Percentiles rank a stretch among this genome's conserved stretches.
Conservation (phyloP, 768 basidiomycete genomes). For the Pulveroboletus sp. region DNA sequence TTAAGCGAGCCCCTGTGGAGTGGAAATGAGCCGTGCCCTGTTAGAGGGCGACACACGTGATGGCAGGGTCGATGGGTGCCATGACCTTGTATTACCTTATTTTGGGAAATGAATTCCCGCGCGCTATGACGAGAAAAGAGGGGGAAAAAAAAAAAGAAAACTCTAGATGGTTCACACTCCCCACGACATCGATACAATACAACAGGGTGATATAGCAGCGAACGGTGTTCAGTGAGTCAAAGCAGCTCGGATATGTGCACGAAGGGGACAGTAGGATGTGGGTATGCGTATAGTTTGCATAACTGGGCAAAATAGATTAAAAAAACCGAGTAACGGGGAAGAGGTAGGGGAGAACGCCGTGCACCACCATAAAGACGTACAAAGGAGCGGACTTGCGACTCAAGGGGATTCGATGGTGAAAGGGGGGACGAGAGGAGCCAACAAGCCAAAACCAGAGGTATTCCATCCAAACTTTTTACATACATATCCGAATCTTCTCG, state of each 20-base stretch:
- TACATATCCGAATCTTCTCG: conserved; percentile 21
- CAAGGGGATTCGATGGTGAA: conserved; percentile 4
- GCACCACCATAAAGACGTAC: conserved; percentile 27
- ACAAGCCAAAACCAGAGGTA: conserved; percentile 19
- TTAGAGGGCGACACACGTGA: not conserved
- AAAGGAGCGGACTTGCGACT: conserved; percentile 14
- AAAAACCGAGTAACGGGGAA: conserved; percentile 1
- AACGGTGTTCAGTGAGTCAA: not conserved
- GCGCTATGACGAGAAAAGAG: too few relatives aligned
- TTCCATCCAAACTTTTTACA: conserved; percentile 28
- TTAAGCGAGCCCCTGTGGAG: not conserved
- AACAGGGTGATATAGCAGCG: conserved; percentile 18
- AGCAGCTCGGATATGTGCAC: conserved; percentile 12
- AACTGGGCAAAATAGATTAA: conserved; percentile 11
- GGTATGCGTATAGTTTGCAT: conserved; percentile 18
- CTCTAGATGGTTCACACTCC: not conserved
- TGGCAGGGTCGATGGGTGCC: conserved; percentile 10
- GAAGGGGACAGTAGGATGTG: conserved; percentile 14
- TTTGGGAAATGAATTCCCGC: too few relatives aligned
- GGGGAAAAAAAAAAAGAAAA: not conserved
- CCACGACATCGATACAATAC: conserved; percentile 17
- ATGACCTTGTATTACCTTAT: too few relatives aligned
- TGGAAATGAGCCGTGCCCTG: conserved; percentile 4
- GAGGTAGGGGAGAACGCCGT: conserved; percentile 5
- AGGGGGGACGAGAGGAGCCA: not conserved